These are phyloP conservation scores for Salix caprea DNA, from an alignment of 345 rosid species.

Conservation along the genomic window DNA sequence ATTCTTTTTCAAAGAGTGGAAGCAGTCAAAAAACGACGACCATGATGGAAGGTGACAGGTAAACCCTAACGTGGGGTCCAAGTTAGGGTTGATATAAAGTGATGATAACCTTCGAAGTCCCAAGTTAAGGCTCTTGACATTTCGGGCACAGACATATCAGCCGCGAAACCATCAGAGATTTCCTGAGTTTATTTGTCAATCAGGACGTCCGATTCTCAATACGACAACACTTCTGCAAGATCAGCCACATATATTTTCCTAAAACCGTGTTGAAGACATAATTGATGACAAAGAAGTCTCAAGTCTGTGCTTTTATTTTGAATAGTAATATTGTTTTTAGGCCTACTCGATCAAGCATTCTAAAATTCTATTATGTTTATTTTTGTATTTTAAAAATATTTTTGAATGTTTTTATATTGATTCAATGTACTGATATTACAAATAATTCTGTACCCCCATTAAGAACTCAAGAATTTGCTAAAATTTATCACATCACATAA, in stretches of 20 bases:
- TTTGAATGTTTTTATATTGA: no score
- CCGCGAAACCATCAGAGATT: conserved; percentile 16
- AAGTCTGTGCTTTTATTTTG: neutral
- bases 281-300: neutral
- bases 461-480: no score
- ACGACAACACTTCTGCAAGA: neutral
- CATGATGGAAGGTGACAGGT: neutral
- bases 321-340: neutral
- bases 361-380: no score
- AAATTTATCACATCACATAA: no score
- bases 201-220: neutral
- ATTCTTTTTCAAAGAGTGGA: neutral
- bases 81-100: neutral
- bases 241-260: conserved; percentile 1
- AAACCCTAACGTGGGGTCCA: neutral
- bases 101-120: conserved; percentile 8
- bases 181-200: neutral
- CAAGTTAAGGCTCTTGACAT: conserved; percentile 1
- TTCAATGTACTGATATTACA: no score
- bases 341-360: neutral
- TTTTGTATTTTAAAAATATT: no score
- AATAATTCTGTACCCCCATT: no score
- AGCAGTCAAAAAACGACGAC: conserved; percentile 15
- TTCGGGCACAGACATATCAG: neutral
- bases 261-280: neutral